Percentiles rank a stretch among this genome's conserved stretches.
Conservation (phyloP, 2,329 filamentous ascomycete genomes). For the Aaosphaeria pasadenensis region DNA sequence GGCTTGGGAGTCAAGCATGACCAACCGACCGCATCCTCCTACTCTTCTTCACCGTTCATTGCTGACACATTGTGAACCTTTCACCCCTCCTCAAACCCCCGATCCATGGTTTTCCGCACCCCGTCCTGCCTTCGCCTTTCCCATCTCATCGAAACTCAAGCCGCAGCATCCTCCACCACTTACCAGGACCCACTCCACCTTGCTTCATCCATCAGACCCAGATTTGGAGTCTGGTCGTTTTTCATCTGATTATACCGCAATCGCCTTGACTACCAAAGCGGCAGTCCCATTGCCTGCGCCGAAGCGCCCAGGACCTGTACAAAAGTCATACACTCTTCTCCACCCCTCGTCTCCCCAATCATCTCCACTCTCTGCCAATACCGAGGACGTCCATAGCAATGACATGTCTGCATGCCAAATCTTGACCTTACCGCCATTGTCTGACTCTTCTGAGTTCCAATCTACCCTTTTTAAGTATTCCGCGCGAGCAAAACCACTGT, state of each 20-base stretch:
- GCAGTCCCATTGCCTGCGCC: no score
- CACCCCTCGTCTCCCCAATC: no score
- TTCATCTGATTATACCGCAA: no score
- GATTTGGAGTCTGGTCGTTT: slow-evolving; percentile 2
- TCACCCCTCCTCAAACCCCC: background rate
- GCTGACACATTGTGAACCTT: background rate
- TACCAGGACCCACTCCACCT: slow-evolving; percentile 9
- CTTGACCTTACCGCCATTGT: no score
- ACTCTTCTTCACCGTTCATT: background rate
- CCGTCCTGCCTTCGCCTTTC: background rate
- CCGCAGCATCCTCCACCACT: background rate
- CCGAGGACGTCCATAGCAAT: no score
- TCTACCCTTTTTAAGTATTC: no score
- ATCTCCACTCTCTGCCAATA: no score
- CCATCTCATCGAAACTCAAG: background rate
- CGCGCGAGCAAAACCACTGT: no score
- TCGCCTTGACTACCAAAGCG: no score
- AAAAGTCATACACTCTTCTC: slow-evolving; percentile 12
- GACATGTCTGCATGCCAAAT: no score
- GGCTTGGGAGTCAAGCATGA: background rate
- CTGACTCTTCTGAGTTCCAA: no score
- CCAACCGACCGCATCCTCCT: background rate
- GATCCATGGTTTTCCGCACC: no score
- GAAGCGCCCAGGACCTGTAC: background rate
- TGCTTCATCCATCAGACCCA: slow-evolving; percentile 20